These are phyloP conservation scores for Malus sieversii DNA, from an alignment of 306 rosid species.

Conservation along the genomic window DNA sequence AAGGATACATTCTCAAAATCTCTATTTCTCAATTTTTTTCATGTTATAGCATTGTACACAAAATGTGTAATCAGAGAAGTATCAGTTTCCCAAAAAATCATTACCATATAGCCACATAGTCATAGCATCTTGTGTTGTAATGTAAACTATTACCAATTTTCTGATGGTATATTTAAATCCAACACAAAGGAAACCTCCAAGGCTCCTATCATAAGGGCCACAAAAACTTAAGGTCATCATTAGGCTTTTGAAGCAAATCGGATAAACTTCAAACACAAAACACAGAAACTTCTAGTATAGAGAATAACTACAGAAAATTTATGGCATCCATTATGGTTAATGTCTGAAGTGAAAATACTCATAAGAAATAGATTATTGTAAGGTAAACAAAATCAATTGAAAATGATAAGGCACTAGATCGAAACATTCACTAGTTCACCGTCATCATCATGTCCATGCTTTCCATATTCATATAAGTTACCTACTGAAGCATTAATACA, in stretches of 20 bases:
- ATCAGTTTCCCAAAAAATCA: background rate
- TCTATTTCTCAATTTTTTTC: too few relatives aligned
- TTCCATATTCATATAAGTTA: background rate
- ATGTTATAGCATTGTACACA: background rate
- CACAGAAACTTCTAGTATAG: background rate
- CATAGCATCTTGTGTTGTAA: background rate
- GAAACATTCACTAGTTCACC: background rate
- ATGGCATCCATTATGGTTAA: background rate
- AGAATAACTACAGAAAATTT: background rate
- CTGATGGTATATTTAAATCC: background rate
- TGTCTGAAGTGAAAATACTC: background rate
- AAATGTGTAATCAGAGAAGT: background rate
- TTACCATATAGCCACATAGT: background rate
- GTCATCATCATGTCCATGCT: background rate
- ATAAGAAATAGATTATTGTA: background rate
- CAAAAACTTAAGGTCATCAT: background rate
- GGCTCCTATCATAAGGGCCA: background rate
- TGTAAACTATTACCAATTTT: background rate
- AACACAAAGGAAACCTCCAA: background rate
- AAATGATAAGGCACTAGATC: background rate
- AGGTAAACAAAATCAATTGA: background rate
- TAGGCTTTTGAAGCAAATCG: background rate
- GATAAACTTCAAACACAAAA: background rate
- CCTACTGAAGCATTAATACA: background rate
- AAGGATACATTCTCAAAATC: too few relatives aligned